Percentiles rank a stretch among this genome's conserved stretches.
phyloP scores from a whole-genome alignment of 139 green algal species.

The Micractinium conductrix region DNA sequence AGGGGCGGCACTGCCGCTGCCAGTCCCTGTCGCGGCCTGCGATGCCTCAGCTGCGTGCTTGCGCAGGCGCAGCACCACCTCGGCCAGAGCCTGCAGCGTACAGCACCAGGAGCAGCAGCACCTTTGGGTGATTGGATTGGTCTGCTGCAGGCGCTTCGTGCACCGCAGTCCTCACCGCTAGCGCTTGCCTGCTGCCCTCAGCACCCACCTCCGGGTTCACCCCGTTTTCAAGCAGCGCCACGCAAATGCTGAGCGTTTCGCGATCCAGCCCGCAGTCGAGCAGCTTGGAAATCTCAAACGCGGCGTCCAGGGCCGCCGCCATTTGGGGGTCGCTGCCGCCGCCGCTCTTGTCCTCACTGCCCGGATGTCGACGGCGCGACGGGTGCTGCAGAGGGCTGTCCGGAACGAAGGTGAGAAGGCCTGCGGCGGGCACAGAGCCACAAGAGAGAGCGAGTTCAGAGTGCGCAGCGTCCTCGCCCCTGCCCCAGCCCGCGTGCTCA shows the following conservation, averaged over 20 bases:
- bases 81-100: constrained; percentile 66
- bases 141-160: not conserved
- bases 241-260: constrained; percentile 73
- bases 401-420: too few relatives aligned
- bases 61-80: constrained; percentile 72
- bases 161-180: not conserved
- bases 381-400: too few relatives aligned
- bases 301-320: constrained; percentile 21
- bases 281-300: constrained; percentile 39
- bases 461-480: too few relatives aligned
- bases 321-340: too few relatives aligned
- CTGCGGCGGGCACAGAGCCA: too few relatives aligned
- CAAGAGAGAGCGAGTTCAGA: too few relatives aligned
- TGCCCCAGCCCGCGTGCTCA: too few relatives aligned
- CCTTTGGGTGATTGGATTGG: not conserved
- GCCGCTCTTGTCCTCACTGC: too few relatives aligned
- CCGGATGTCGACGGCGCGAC: too few relatives aligned
- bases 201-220: constrained; percentile 77
- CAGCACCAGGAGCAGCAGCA: not conserved
- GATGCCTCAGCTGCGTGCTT: constrained; percentile 54
- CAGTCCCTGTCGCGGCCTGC: not conserved
- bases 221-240: constrained; percentile 75
- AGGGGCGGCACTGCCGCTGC: too few relatives aligned
- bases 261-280: constrained; percentile 69
- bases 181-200: not conserved